Conservation (phyloP, 2,329 filamentous ascomycete genomes). For the Xylaria sp. region DNA sequence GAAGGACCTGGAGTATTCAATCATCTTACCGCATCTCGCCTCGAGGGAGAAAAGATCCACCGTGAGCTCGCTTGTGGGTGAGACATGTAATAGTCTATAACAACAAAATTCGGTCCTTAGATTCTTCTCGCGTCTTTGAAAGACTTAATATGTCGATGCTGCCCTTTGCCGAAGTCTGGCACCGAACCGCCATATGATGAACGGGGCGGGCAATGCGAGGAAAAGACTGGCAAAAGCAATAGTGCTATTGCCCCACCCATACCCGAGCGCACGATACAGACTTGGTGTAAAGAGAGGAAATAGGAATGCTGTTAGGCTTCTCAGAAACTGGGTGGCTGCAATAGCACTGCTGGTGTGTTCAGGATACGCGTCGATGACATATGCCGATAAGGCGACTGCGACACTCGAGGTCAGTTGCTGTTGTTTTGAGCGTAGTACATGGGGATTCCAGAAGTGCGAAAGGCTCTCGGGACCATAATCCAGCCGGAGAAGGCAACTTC, state of each 20-base stretch:
- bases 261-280: slow-evolving; percentile 54
- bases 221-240: slow-evolving; percentile 57
- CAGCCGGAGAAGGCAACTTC: too few relatives aligned
- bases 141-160: slow-evolving; percentile 37
- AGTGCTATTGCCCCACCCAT: slow-evolving; percentile 57
- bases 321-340: slow-evolving; percentile 59
- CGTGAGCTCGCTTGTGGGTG: neutral
- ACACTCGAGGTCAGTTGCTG: neutral
- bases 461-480: neutral
- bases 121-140: neutral
- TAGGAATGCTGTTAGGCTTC: slow-evolving; percentile 58
- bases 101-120: neutral
- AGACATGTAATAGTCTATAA: neutral
- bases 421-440: neutral
- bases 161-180: slow-evolving; percentile 47
- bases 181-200: slow-evolving; percentile 59
- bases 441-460: too few relatives aligned
- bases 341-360: slow-evolving; percentile 60
- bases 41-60: neutral
- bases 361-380: slow-evolving; percentile 59
- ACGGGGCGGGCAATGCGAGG: slow-evolving; percentile 55
- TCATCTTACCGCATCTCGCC: neutral
- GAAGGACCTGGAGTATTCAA: neutral
- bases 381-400: slow-evolving; percentile 50
- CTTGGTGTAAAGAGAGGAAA: slow-evolving; percentile 62